phyloP scores from a whole-genome alignment of 1,284 basidiomycete species.

The Rhizopogon hawkerae region DNA sequence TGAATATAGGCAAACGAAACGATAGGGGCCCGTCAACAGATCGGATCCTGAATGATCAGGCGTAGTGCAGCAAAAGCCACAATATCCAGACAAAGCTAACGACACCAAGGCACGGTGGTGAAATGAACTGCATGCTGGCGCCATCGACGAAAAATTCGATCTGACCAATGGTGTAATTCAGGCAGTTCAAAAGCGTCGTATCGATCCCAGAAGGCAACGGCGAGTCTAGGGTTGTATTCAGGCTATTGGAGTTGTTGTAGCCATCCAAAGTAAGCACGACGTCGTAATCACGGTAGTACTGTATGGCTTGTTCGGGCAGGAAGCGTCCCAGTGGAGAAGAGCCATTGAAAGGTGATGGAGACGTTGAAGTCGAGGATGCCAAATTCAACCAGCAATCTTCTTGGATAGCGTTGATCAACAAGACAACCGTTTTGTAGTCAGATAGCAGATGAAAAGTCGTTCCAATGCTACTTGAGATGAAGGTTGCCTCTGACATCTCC shows the following conservation, averaged over 20 bases:
- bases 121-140: slow-evolving; percentile 8
- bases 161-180: slow-evolving; percentile 38
- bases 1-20: not conserved
- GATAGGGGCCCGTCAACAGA: no score
- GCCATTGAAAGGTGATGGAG: slow-evolving; percentile 14
- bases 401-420: slow-evolving; percentile 40
- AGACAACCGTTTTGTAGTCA: slow-evolving; percentile 38
- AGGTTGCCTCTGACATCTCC: slow-evolving; percentile 38
- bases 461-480: slow-evolving; percentile 32
- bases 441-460: slow-evolving; percentile 50
- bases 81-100: slow-evolving; percentile 12
- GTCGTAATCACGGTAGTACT: slow-evolving; percentile 35
- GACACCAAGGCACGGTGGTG: slow-evolving; percentile 6
- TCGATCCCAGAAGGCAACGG: slow-evolving; percentile 34
- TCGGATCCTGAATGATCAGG: not conserved
- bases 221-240: slow-evolving; percentile 24
- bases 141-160: slow-evolving; percentile 28
- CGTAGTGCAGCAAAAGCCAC: slow-evolving; percentile 8
- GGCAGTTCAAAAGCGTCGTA: slow-evolving; percentile 30
- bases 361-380: slow-evolving; percentile 12
- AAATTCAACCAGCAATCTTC: slow-evolving; percentile 38
- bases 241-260: slow-evolving; percentile 33
- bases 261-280: slow-evolving; percentile 33
- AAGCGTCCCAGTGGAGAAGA: slow-evolving; percentile 9
- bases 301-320: slow-evolving; percentile 28